phyloP scores from a whole-genome alignment of 1,284 basidiomycete genomes.

The Pseudozyma thailandica region DNA sequence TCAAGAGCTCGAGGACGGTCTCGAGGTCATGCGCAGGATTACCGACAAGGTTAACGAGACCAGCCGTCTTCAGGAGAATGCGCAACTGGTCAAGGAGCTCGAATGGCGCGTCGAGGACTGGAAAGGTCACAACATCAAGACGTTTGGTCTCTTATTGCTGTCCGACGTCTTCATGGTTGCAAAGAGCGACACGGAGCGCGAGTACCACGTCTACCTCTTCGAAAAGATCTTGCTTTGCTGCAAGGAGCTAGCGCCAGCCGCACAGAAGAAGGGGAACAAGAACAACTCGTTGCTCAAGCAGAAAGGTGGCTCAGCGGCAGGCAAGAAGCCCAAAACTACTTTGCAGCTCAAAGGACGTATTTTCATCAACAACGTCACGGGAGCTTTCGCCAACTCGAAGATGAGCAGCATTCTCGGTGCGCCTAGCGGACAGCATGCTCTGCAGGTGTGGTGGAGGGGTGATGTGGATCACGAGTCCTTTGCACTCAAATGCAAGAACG shows the following conservation, averaged over 20 bases:
- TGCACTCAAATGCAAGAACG: constrained; percentile 88
- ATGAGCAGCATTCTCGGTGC: constrained; percentile 46
- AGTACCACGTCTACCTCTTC: constrained; percentile 98
- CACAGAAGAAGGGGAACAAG: constrained; percentile 69
- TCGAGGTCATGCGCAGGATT: constrained; percentile 88
- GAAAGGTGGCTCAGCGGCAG: constrained; percentile 18
- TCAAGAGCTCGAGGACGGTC: constrained; percentile 84
- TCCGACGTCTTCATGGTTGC: constrained; percentile 96
- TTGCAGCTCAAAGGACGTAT: constrained; percentile 95
- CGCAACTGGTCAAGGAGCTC: constrained; percentile 88
- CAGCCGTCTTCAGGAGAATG: constrained; percentile 82
- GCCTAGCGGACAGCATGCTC: constrained; percentile 65
- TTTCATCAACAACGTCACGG: constrained; percentile 94
- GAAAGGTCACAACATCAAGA: constrained; percentile 95
- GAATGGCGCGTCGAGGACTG: constrained; percentile 93
- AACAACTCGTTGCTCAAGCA: constrained; percentile 61
- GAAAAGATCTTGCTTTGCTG: constrained; percentile 99
- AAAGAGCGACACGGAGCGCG: constrained; percentile 94
- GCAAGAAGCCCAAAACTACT: constrained; percentile 72
- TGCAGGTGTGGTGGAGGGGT: constrained; percentile 92
- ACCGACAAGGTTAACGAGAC: constrained; percentile 97
- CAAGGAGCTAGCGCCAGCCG: constrained; percentile 77
- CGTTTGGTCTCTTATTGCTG: constrained; percentile 90
- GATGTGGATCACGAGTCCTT: constrained; percentile 91
- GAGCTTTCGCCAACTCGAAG: constrained; percentile 72